Evolutionary conservation across 345 rosid species (phyloP).

Genomic region (Hibiscus mutabilis): DNA sequence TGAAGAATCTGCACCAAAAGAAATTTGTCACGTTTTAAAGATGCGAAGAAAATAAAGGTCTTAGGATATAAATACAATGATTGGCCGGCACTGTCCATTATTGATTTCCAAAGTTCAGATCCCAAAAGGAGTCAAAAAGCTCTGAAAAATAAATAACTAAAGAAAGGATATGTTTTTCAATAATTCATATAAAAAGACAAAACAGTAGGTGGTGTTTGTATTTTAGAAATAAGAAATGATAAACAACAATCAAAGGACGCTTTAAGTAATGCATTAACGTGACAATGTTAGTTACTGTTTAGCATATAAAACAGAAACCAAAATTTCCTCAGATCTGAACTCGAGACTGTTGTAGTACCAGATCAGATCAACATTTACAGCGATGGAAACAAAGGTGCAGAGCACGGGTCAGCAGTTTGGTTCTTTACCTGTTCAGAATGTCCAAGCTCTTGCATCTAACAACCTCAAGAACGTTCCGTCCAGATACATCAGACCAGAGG

Average conservation of each 20-base stretch:
- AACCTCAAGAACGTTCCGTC: conserved; percentile 19
- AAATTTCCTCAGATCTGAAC: no score
- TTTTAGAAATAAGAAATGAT: neutral
- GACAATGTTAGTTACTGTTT: neutral
- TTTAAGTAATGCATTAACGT: neutral
- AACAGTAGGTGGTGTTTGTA: neutral
- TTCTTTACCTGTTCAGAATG: conserved; percentile 30
- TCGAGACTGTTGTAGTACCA: no score
- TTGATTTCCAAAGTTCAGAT: neutral
- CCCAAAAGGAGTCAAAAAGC: neutral
- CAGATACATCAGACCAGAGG: conserved; percentile 29
- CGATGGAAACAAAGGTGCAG: neutral
- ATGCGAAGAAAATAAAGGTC: no score
- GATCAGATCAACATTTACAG: neutral
- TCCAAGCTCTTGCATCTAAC: conserved; percentile 33
- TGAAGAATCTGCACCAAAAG: no score
- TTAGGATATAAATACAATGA: no score
- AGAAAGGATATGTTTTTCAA: neutral
- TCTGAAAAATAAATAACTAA: neutral
- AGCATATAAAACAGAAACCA: neutral
- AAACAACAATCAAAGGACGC: conserved; percentile 9
- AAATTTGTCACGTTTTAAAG: no score
- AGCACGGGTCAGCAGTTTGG: neutral
- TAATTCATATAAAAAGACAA: neutral
- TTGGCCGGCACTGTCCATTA: neutral